Conservation (phyloP, 83 land plant species). For the Picea abies region DNA sequence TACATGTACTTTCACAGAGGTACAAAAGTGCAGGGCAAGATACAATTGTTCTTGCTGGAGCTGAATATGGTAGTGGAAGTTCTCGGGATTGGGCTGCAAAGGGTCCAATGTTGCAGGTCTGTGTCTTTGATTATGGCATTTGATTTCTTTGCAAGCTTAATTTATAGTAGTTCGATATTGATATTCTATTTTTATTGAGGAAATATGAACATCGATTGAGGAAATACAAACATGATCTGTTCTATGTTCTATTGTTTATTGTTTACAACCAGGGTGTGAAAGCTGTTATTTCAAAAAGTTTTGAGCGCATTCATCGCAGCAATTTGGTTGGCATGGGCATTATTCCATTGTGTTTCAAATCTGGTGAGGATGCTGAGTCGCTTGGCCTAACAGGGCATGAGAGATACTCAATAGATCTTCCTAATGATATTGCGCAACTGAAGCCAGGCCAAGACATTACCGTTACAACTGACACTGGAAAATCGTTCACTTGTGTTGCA, state of each 20-base stretch:
- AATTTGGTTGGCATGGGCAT: slow-evolving; percentile 98
- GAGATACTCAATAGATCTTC: slow-evolving; percentile 79
- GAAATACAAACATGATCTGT: too few relatives aligned
- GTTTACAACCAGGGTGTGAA: slow-evolving; percentile 76
- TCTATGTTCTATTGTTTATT: slow-evolving; percentile 2
- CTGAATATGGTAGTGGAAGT: slow-evolving; percentile 99
- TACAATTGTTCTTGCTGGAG: slow-evolving; percentile 90
- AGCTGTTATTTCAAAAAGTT: slow-evolving; percentile 96
- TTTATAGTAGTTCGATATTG: neutral
- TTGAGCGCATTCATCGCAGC: slow-evolving; percentile 97
- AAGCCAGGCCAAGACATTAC: slow-evolving; percentile 89
- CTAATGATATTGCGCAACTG: slow-evolving; percentile 58
- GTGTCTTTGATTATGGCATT: slow-evolving; percentile 8
- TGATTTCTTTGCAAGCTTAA: slow-evolving; percentile 5
- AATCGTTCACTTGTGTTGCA: slow-evolving; percentile 75
- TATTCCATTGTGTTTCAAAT: slow-evolving; percentile 90
- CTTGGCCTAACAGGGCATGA: slow-evolving; percentile 94
- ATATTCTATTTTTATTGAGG: neutral
- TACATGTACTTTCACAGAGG: slow-evolving; percentile 43
- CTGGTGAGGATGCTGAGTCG: slow-evolving; percentile 94
- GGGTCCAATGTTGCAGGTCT: slow-evolving; percentile 95
- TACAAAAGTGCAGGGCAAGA: slow-evolving; percentile 82
- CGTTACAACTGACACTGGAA: slow-evolving; percentile 83
- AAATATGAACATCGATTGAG: neutral
- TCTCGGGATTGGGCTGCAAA: slow-evolving; percentile 99